Conservation (phyloP, 805 yeast species). For the Candida sphagnicola region DNA sequence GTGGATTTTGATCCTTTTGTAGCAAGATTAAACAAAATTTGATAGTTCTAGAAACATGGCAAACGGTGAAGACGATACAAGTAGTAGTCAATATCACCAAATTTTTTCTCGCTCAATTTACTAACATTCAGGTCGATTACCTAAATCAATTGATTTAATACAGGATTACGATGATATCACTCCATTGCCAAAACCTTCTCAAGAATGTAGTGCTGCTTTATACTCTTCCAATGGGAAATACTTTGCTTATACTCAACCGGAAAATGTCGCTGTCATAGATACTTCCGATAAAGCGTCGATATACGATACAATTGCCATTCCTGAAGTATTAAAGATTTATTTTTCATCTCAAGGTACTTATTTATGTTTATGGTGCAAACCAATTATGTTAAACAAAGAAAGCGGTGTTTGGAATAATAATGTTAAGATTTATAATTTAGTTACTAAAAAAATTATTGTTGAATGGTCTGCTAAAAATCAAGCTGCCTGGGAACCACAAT, state of each 20-base stretch:
- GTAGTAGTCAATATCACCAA: too few species aligned
- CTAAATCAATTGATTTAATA: slow-evolving; percentile 51
- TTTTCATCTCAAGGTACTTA: slow-evolving; percentile 88
- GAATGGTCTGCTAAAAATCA: slow-evolving; percentile 78
- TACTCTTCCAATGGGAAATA: slow-evolving; percentile 66
- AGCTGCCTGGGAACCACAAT: slow-evolving; percentile 91
- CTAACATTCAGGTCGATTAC: slow-evolving; percentile 40
- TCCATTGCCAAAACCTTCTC: slow-evolving; percentile 29
- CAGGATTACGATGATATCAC: slow-evolving; percentile 37
- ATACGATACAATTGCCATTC: slow-evolving; percentile 46
- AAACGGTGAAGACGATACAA: too few species aligned
- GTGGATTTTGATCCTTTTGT: too few species aligned
- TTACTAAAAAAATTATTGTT: slow-evolving; percentile 44
- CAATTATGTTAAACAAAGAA: slow-evolving; percentile 59
- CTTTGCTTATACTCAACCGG: slow-evolving; percentile 72
- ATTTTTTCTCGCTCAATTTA: not conserved
- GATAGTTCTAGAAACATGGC: too few species aligned
- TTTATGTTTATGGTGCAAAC: slow-evolving; percentile 87
- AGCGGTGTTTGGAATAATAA: slow-evolving; percentile 75
- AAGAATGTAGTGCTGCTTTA: slow-evolving; percentile 57
- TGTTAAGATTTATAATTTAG: slow-evolving; percentile 68
- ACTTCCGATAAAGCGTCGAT: slow-evolving; percentile 44
- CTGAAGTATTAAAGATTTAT: slow-evolving; percentile 74
- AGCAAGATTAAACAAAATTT: too few species aligned
- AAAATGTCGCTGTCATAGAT: slow-evolving; percentile 52